These are phyloP conservation scores for Plenodomus lindquistii DNA, from an alignment of 2,329 filamentous ascomycete genomes.

Conservation along the genomic window DNA sequence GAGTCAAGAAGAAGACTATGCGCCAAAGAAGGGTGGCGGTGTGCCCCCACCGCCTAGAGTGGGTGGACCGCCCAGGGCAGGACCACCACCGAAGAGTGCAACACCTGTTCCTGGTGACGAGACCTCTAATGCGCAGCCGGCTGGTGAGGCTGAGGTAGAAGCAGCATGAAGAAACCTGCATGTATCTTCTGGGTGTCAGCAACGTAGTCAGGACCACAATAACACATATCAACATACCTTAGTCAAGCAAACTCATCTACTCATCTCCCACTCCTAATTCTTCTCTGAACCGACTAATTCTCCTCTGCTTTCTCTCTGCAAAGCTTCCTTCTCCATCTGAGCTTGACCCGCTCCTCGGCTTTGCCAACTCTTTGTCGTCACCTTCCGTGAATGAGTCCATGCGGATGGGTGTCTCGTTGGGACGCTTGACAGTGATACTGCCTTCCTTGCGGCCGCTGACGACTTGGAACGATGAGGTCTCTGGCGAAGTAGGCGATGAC, in stretches of 20 bases:
- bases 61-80: constrained; percentile 39
- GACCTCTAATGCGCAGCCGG: constrained; percentile 1
- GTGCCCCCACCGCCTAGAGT: constrained; percentile 44
- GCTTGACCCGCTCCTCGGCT: constrained; percentile 6
- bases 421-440: constrained; percentile 13
- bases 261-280: constrained; percentile 26
- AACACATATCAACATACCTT: constrained; percentile 9
- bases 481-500: constrained; percentile 24
- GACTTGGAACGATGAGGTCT: constrained; percentile 29
- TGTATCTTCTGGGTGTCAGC: constrained; percentile 1
- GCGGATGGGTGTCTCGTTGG: constrained; percentile 13
- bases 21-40: constrained; percentile 35
- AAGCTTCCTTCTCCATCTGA: constrained; percentile 10
- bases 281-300: constrained; percentile 38
- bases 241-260: neutral
- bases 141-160: constrained; percentile 10
- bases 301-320: constrained; percentile 13
- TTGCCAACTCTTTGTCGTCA: neutral
- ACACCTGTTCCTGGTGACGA: constrained; percentile 15
- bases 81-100: constrained; percentile 31
- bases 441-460: constrained; percentile 25
- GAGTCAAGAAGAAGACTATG: constrained; percentile 48
- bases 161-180: neutral
- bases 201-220: neutral
- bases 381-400: constrained; percentile 24